These are phyloP conservation scores for Bryoerythrophyllum caledonicum DNA, from an alignment of 225 moss, liverwort and hornwort species.

Conservation along the genomic window DNA sequence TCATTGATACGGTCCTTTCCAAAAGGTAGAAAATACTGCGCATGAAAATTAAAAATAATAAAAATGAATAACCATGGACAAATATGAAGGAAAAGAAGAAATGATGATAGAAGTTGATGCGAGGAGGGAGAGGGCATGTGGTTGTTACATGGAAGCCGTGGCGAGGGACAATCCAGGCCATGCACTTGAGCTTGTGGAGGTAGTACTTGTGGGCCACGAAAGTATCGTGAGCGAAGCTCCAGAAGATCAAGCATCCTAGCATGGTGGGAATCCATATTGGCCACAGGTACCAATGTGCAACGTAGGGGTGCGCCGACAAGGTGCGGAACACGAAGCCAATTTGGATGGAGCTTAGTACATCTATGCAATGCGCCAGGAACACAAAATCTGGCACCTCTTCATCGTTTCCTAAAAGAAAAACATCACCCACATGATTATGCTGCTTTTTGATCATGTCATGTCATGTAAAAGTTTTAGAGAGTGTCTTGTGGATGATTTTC, in stretches of 20 bases:
- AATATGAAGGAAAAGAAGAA: too few relatives aligned
- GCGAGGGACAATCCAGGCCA: slow-evolving; percentile 89
- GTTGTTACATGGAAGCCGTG: slow-evolving; percentile 77
- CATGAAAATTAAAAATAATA: not conserved
- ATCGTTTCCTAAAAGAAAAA: slow-evolving; percentile 41
- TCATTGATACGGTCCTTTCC: slow-evolving; percentile 49
- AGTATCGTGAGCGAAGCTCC: slow-evolving; percentile 41
- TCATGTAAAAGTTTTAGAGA: too few relatives aligned
- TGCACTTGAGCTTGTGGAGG: slow-evolving; percentile 55
- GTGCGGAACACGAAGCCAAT: slow-evolving; percentile 63
- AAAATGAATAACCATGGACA: not conserved
- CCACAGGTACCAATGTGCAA: slow-evolving; percentile 59
- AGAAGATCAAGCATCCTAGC: slow-evolving; percentile 23
- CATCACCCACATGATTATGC: too few relatives aligned
- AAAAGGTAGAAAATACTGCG: slow-evolving; percentile 63
- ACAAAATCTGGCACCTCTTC: slow-evolving; percentile 83
- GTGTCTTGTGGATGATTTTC: too few relatives aligned
- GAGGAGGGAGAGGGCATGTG: not conserved
- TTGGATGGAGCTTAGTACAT: slow-evolving; percentile 64
- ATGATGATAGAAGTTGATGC: too few relatives aligned
- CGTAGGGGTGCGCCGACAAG: slow-evolving; percentile 55
- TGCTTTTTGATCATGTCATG: too few relatives aligned
- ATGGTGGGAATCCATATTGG: not conserved
- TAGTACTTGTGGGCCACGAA: slow-evolving; percentile 74
- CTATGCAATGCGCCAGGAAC: slow-evolving; percentile 88